Conservation (phyloP, 192 early-diverging fungal species). For the Coemansia sp. region DNA sequence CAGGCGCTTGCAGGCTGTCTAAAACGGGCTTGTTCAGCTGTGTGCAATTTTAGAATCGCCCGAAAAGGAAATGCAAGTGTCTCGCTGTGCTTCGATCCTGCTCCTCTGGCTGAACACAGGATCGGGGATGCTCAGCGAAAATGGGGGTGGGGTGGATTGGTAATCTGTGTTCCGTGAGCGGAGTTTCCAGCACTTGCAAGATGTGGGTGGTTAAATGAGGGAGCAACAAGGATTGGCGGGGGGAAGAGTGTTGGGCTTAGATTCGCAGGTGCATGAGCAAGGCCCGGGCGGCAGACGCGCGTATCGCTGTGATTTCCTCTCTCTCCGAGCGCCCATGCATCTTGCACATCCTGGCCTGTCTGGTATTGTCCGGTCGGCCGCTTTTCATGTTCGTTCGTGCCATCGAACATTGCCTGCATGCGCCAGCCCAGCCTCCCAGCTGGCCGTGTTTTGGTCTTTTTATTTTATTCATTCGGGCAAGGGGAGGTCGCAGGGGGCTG, state of each 20-base stretch:
- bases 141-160: background rate
- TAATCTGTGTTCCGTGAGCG: background rate
- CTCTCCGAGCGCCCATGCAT: background rate
- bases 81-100: background rate
- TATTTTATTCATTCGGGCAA: background rate
- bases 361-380: background rate
- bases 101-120: background rate
- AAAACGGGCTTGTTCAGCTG: background rate
- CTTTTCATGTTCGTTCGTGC: background rate
- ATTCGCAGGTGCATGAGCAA: background rate
- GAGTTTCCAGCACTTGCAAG: background rate
- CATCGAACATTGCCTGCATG: constrained; percentile 30
- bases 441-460: constrained; percentile 6
- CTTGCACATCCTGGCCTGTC: background rate
- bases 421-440: constrained; percentile 3
- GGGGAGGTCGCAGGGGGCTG: background rate
- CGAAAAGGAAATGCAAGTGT: background rate
- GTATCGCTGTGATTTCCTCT: background rate
- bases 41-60: background rate
- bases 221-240: background rate
- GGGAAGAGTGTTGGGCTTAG: background rate
- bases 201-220: background rate
- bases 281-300: background rate
- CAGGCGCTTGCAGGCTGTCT: background rate
- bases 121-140: background rate